Evolutionary conservation across 2,329 filamentous ascomycete species (phyloP), one percentile per base, ranked within the genome.

Genomic region (Aureobasidium subglaciale): DNA sequence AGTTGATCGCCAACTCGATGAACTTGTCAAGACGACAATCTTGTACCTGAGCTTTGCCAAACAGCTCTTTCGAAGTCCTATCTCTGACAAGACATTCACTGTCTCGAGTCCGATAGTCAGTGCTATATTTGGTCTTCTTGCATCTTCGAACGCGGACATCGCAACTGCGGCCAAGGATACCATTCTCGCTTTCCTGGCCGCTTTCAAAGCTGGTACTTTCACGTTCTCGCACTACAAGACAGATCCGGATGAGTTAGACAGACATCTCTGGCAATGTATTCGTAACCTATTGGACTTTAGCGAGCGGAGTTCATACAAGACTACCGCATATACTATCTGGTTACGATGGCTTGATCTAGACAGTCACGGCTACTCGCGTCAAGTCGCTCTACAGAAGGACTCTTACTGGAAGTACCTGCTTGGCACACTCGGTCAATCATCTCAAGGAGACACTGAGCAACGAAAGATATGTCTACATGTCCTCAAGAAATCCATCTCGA

Each of bases 381-480:
- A 56, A 35, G 37, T 52, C 4, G 29, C 48, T 32, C 38, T 59
- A 8, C 37, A 45, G 35, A 46, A 65, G 6, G 63, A 67, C 22
- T 25, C 63, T 1, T 77, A 77, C 55, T 77, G 75, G 75, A 53
- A 60, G 3, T 61, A 63, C 16, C 55, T 77, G 1, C 67, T 68
- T 15, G 49, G 58, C 5, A 74, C 73, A 2, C 62, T 77, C 10
- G 50, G 50, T 11, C 50, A 54, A 18, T 42, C 38, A 18, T 61
- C 70, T n/a, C 59, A 63, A 18, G 75, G 75, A 7, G 72, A 73
- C 56, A 67, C 67, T 5, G 75, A 78, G 60, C 69, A 74, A 55
- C 70, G 73, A 11, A 77, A 77, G 56, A 71, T 70, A 53, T 73
- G 72, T 59, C 69, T 78, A 5, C 70, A 69, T 2, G 75, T 77